Conservation (phyloP, 2,329 filamentous ascomycete species). For the Calonectria henricotiae region DNA sequence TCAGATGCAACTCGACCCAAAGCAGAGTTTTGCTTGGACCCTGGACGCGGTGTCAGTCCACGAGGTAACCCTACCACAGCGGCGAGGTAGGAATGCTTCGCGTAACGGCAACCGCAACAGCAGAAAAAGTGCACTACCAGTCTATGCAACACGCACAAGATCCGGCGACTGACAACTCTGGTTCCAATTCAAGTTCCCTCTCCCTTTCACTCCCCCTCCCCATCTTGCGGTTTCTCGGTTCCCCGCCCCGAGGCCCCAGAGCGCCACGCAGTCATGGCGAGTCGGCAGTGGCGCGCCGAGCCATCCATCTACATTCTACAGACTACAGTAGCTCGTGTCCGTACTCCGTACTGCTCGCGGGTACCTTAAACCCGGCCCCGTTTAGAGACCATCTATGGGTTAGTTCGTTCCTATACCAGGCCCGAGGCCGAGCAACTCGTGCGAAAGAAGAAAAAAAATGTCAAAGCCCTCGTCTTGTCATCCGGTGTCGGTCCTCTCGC, state of each 20-base stretch:
- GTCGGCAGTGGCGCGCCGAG: constrained; percentile 22
- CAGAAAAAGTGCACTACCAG: too few species aligned
- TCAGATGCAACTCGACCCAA: neutral
- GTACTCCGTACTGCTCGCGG: neutral
- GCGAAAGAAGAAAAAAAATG: neutral
- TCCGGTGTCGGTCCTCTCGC: constrained; percentile 28
- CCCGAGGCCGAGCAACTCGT: neutral
- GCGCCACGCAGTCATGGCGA: constrained; percentile 30
- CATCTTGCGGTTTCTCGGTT: neutral
- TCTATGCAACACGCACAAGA: neutral
- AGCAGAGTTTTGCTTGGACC: neutral
- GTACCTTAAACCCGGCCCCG: neutral
- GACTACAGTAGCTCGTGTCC: neutral
- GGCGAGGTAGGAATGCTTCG: neutral
- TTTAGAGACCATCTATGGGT: neutral
- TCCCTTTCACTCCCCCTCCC: neutral
- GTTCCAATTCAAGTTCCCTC: neutral
- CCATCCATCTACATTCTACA: neutral
- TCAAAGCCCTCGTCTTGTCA: neutral
- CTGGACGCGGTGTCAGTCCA: constrained; percentile 2
- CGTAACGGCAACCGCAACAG: neutral
- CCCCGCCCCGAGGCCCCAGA: constrained; percentile 15
- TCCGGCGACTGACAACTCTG: neutral
- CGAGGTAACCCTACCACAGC: constrained; percentile 6
- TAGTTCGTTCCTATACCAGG: neutral